A percentile compares a stretch with the other conserved stretches of the same genome.
These are phyloP conservation scores for Lenwebbia sp. DNA, from an alignment of 345 rosid genomes.

Conservation along the genomic window DNA sequence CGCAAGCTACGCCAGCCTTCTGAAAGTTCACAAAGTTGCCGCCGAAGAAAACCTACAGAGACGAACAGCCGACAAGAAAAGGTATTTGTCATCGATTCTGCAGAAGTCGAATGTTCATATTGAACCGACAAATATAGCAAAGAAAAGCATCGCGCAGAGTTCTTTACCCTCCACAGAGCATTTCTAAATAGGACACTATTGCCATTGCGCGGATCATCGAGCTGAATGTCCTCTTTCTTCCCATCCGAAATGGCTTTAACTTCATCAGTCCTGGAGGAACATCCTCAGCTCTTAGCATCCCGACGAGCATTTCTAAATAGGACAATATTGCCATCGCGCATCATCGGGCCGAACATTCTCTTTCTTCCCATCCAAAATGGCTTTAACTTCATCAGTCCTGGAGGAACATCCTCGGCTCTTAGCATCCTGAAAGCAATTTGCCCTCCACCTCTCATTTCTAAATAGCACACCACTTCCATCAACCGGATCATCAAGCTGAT, in stretches of 20 bases:
- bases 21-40: slow-evolving; percentile 37
- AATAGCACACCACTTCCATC: background rate
- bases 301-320: background rate
- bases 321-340: background rate
- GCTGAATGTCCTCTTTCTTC: background rate
- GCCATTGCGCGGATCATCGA: slow-evolving; percentile 18
- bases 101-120: background rate
- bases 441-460: background rate
- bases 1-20: slow-evolving; percentile 15
- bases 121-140: background rate
- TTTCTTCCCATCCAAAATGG: too few relatives aligned
- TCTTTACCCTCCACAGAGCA: background rate
- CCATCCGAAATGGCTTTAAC: background rate
- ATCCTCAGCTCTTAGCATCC: background rate
- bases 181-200: slow-evolving; percentile 15
- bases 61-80: background rate
- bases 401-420: background rate
- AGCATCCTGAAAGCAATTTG: background rate
- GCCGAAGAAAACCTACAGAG: slow-evolving; percentile 27
- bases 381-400: too few relatives aligned
- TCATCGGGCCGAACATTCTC: slow-evolving; percentile 10
- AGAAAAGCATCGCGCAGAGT: background rate
- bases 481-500: slow-evolving; percentile 22
- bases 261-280: background rate
- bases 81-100: too few relatives aligned